Evolutionary conservation across 306 rosid genomes (phyloP), one percentile per base, ranked within the genome.

Genomic region (Malus asiatica): DNA sequence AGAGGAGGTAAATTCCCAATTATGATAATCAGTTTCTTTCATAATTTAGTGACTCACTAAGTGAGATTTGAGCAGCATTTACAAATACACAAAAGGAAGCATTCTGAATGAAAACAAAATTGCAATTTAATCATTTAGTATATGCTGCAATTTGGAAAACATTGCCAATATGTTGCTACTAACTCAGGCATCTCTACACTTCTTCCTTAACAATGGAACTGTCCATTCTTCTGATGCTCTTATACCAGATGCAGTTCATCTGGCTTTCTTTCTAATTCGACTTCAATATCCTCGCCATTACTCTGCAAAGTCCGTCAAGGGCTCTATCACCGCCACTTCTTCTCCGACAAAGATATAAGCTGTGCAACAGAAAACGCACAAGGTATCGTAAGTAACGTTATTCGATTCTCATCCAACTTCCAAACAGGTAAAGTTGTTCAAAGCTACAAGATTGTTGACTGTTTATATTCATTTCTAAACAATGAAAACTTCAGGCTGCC

Each of bases 331-430:
- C 89, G 82, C 93, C 89, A 83, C 79, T 85, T 93, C 87, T 88
- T 89, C 90, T 86, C 96, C 12, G 90, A 90, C 81, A 90, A 79
- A 46, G 96, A 93, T 83, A 90, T 82, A 11, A 93, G 93, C 98
- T 93, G 96, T 76, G 27, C 71, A 89, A 76, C 44, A 75, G 55
- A 53, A 84, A 84, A 85, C 53, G 68, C 83, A 74, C 6, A 81
- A 77, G 80, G 23, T 12, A 45, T 77, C 8, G 65, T 70, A 11
- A 30, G 52, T 32, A 40, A n/a, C 27, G 29, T 10, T 66, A 25
- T 38, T 57, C 14, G 10, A 15, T 35, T 66, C 48, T 66, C 51
- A 33, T 66, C 48, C 51, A 19, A 20, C 8, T 33, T 38, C 35
- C 22, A 19, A 27, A 33, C 4, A 19, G 35, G 30, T 25, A 33